Percentiles rank a stretch among this genome's conserved stretches.
Conservation (phyloP, 2,329 filamentous ascomycete species). For the Lecanoromycetidae sp. region DNA sequence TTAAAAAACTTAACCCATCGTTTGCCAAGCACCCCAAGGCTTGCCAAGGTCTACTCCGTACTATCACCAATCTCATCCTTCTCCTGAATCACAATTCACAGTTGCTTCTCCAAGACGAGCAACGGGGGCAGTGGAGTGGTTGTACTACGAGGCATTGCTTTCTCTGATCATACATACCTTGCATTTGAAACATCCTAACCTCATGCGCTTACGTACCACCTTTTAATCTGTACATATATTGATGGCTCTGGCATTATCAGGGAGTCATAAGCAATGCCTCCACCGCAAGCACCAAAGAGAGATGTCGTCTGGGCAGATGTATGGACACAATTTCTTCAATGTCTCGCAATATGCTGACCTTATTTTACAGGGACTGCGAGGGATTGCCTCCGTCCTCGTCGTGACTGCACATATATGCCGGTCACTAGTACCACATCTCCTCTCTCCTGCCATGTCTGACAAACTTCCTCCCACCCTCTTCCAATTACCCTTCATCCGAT, state of each 20-base stretch:
- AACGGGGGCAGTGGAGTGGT: too few species aligned
- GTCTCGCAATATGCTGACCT: neutral
- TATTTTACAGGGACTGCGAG: conserved; percentile 13
- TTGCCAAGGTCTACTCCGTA: too few species aligned
- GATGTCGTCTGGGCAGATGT: conserved; percentile 14
- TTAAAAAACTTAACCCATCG: too few species aligned
- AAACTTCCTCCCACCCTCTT: conserved; percentile 22
- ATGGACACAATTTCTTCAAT: neutral
- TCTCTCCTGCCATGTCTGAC: conserved; percentile 1
- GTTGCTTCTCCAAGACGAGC: too few species aligned
- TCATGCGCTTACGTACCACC: too few species aligned
- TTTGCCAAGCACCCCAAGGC: too few species aligned
- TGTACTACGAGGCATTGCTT: too few species aligned
- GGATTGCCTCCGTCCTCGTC: conserved; percentile 15
- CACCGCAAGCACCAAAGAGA: conserved; percentile 8
- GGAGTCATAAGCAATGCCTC: neutral
- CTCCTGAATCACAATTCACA: too few species aligned
- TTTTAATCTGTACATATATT: neutral
- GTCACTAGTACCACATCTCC: conserved; percentile 10
- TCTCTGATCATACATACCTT: too few species aligned
- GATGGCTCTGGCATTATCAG: neutral
- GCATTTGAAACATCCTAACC: too few species aligned
- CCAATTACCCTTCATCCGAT: conserved; percentile 31
- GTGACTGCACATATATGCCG: conserved; percentile 8
- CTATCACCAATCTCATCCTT: too few species aligned